Percentiles rank a stretch among this genome's conserved stretches.
Conservation (phyloP, 306 rosid species). For the Macrotyloma uniflorum region DNA sequence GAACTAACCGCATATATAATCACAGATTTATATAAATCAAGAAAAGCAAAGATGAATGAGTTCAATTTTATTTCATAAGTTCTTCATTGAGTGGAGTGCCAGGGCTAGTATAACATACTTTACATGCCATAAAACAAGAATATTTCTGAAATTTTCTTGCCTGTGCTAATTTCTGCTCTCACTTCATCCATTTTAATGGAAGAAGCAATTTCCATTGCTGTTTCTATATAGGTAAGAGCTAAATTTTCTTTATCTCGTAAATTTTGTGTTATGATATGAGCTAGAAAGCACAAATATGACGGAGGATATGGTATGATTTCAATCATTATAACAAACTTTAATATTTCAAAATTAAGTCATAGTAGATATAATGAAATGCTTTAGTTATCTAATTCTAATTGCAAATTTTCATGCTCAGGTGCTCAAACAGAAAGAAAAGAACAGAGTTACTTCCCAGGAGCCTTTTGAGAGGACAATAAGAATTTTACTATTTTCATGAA, state of each 20-base stretch:
- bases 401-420: not conserved
- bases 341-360: not conserved
- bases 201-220: not conserved
- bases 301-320: not conserved
- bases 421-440: not conserved
- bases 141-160: not conserved
- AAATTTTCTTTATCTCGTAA: not conserved
- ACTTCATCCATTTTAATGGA: not conserved
- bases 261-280: not conserved
- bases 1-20: constrained; percentile 1
- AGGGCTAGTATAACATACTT: not conserved
- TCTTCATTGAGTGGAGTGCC: not conserved
- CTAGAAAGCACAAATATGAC: not conserved
- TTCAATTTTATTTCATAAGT: not conserved
- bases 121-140: not conserved
- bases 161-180: constrained; percentile 5
- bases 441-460: not conserved
- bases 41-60: not conserved
- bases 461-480: not conserved
- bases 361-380: not conserved
- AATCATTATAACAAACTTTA: not conserved
- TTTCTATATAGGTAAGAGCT: not conserved
- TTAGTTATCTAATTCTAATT: not conserved
- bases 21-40: not conserved
- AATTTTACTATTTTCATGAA: not conserved